phyloP scores from a whole-genome alignment of 139 green algal genomes.

The Chlorella sp. region DNA sequence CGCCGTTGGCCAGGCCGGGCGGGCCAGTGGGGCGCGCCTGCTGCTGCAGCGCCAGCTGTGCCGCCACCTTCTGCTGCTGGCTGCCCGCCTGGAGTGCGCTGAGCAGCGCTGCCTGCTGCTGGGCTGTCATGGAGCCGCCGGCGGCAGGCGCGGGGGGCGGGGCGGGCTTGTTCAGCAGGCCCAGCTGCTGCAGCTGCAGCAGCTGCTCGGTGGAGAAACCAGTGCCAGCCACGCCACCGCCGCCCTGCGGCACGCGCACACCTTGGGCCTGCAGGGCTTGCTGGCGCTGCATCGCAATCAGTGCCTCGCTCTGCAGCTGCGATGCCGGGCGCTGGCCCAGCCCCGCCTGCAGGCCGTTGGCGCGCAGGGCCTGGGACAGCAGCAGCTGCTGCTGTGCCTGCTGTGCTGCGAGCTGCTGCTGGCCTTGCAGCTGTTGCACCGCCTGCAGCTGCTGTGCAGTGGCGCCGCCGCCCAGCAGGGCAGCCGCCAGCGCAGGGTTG shows the following conservation, averaged over 20 bases:
- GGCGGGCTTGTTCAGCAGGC: conserved; percentile 30
- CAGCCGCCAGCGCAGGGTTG: conserved; percentile 21
- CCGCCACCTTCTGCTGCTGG: neutral
- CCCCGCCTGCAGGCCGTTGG: conserved; percentile 32
- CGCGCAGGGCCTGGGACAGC: conserved; percentile 22
- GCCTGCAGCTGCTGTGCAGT: conserved; percentile 29
- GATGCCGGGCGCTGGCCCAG: neutral
- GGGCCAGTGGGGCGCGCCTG: conserved; percentile 5
- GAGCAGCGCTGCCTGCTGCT: conserved; percentile 47
- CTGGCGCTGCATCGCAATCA: conserved; percentile 56
- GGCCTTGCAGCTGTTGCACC: neutral
- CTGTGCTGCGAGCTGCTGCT: neutral
- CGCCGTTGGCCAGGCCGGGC: conserved; percentile 32
- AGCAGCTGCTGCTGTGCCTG: conserved; percentile 38
- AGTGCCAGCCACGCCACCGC: neutral
- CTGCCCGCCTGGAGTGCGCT: conserved; percentile 32
- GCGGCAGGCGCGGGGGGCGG: neutral
- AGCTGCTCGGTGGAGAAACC: conserved; percentile 34
- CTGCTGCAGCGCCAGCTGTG: conserved; percentile 20
- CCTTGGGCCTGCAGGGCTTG: conserved; percentile 33
- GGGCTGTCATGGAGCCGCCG: conserved; percentile 21
- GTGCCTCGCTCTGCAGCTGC: conserved; percentile 51
- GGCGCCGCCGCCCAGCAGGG: conserved; percentile 20
- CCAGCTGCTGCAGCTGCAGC: conserved; percentile 29
- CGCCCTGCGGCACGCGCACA: neutral